Percentiles rank a stretch among this genome's conserved stretches.
Conservation (phyloP, 2,329 filamentous ascomycete species). For the Diaporthe batatas region DNA sequence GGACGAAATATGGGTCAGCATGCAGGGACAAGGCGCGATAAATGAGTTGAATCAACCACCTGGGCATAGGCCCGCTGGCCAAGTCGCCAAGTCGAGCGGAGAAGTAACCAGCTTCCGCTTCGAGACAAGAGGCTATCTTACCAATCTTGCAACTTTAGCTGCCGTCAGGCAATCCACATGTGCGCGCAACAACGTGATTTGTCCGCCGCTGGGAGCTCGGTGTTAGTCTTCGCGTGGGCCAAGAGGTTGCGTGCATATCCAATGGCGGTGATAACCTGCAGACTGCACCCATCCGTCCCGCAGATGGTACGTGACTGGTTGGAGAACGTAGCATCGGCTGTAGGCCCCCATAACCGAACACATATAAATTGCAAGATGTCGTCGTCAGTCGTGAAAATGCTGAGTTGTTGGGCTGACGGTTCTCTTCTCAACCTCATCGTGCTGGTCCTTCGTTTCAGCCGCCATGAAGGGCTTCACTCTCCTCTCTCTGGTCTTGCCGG, state of each 20-base stretch:
- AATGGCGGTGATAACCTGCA: slow-evolving; percentile 11
- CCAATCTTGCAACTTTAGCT: not conserved
- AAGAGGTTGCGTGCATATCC: slow-evolving; percentile 9
- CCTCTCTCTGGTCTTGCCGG: slow-evolving; percentile 2
- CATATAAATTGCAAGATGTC: not conserved
- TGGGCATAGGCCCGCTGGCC: not conserved
- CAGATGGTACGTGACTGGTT: slow-evolving; percentile 24
- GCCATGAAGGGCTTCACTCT: slow-evolving; percentile 18
- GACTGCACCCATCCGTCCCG: slow-evolving; percentile 8
- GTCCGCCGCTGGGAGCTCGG: not conserved
- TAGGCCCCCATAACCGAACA: not conserved
- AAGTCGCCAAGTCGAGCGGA: slow-evolving; percentile 30
- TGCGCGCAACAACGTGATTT: slow-evolving; percentile 2
- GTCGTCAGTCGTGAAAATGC: not conserved
- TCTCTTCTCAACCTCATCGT: slow-evolving; percentile 2
- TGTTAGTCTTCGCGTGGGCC: slow-evolving; percentile 22
- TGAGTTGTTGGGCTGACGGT: no score
- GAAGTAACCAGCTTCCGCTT: slow-evolving; percentile 26
- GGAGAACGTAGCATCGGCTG: slow-evolving; percentile 27
- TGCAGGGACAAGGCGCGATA: slow-evolving; percentile 21
- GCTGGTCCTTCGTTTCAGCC: slow-evolving; percentile 5
- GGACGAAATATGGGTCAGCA: slow-evolving; percentile 6
- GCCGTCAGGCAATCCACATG: not conserved
- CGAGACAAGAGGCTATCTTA: slow-evolving; percentile 20
- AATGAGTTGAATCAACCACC: slow-evolving; percentile 15